phyloP scores from a whole-genome alignment of 805 yeast genomes.

The Candida stauntonica region DNA sequence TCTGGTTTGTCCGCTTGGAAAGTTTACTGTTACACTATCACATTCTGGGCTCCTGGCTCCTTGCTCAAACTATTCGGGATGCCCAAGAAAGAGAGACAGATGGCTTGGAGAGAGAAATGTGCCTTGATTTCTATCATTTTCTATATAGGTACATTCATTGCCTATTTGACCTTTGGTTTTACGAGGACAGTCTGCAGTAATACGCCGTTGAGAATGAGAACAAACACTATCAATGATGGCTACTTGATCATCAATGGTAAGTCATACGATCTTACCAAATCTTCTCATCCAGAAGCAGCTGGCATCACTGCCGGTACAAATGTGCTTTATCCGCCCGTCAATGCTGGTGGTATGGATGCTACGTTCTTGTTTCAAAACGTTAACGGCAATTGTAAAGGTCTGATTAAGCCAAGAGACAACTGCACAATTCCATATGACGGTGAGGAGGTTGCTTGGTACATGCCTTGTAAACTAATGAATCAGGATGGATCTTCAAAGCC shows the following conservation, averaged over 20 bases:
- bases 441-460: conserved; percentile 84
- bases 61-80: conserved; percentile 69
- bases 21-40: conserved; percentile 69
- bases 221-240: conserved; percentile 54
- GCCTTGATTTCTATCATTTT: conserved; percentile 76
- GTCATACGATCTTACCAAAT: conserved; percentile 64
- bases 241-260: conserved; percentile 77
- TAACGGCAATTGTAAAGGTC: conserved; percentile 80
- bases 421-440: conserved; percentile 67
- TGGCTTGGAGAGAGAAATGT: conserved; percentile 96
- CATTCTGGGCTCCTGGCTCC: conserved; percentile 91
- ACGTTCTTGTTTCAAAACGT: conserved; percentile 86
- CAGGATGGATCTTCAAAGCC: conserved; percentile 71
- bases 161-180: conserved; percentile 86
- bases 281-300: conserved; percentile 77
- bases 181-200: conserved; percentile 73
- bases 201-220: conserved; percentile 45
- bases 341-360: conserved; percentile 87
- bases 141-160: conserved; percentile 71
- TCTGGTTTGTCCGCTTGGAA: conserved; percentile 56
- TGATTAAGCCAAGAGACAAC: conserved; percentile 65
- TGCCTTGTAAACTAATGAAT: conserved; percentile 76
- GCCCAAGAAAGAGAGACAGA: conserved; percentile 73
- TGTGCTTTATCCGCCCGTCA: conserved; percentile 75
- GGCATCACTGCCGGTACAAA: conserved; percentile 71